Percentiles rank a stretch among this genome's conserved stretches.
Evolutionary conservation across 495 filamentous ascomycete species (phyloP).

Genomic region (Hyaloscypha bicolor): DNA sequence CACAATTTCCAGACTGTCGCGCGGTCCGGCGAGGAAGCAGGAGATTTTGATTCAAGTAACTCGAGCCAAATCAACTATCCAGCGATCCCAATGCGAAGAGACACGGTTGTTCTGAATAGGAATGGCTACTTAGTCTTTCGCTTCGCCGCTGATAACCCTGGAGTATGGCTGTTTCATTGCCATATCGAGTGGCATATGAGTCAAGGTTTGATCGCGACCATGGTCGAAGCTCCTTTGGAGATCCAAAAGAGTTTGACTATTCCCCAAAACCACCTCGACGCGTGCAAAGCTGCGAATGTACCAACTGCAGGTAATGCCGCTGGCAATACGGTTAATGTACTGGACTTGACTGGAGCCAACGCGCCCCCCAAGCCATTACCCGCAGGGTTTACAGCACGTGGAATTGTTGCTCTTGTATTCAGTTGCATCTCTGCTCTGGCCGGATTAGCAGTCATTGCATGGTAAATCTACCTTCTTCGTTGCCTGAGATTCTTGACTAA

Average conservation of each 20-base stretch:
- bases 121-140: slow-evolving; percentile 59
- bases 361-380: slow-evolving; percentile 58
- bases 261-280: slow-evolving; percentile 60
- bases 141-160: slow-evolving; percentile 68
- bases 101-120: slow-evolving; percentile 55
- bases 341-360: slow-evolving; percentile 68
- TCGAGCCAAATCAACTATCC: slow-evolving; percentile 36
- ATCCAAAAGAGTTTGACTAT: slow-evolving; percentile 51
- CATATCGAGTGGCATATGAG: slow-evolving; percentile 81
- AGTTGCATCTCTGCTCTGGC: slow-evolving; percentile 70
- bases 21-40: slow-evolving; percentile 44
- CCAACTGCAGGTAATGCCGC: slow-evolving; percentile 71
- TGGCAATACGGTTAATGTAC: slow-evolving; percentile 53
- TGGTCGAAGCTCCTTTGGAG: slow-evolving; percentile 62
- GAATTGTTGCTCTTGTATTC: slow-evolving; percentile 74
- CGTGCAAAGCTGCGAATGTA: slow-evolving; percentile 51
- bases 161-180: slow-evolving; percentile 77
- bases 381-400: slow-evolving; percentile 69
- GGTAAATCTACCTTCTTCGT: slow-evolving; percentile 54
- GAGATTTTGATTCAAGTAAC: slow-evolving; percentile 40
- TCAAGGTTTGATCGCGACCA: slow-evolving; percentile 66
- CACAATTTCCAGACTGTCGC: slow-evolving; percentile 76
- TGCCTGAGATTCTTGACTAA: background rate
- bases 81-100: slow-evolving; percentile 52
- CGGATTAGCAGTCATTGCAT: slow-evolving; percentile 68